Conservation (phyloP, 345 rosid species). For the Hirschfeldia incana region DNA sequence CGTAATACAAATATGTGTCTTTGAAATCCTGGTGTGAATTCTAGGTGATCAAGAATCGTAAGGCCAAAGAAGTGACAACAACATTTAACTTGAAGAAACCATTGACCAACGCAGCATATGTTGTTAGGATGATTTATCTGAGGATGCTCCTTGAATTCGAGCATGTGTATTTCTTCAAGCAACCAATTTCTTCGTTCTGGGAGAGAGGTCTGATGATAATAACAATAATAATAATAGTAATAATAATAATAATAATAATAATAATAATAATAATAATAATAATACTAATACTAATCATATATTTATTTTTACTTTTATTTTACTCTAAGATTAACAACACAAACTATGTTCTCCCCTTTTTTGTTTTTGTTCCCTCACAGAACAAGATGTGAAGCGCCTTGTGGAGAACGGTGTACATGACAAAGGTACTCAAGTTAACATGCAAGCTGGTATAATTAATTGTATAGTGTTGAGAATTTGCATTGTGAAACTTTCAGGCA, state of each 20-base stretch:
- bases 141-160: conserved; percentile 71
- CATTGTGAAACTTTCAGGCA: background rate
- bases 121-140: conserved; percentile 60
- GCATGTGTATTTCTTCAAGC: conserved; percentile 60
- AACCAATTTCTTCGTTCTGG: conserved; percentile 38
- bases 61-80: conserved; percentile 71
- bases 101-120: conserved; percentile 74
- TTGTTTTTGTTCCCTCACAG: background rate
- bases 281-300: too few species aligned
- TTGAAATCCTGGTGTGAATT: background rate
- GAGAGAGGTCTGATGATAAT: conserved; percentile 8
- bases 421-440: background rate
- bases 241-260: too few species aligned
- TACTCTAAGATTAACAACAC: background rate
- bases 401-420: background rate
- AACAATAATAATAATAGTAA: background rate
- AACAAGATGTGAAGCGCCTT: conserved; percentile 1
- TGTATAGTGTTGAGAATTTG: too few species aligned
- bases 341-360: background rate
- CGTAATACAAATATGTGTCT: background rate
- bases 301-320: background rate
- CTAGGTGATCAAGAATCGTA: conserved; percentile 69
- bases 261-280: too few species aligned
- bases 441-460: too few species aligned
- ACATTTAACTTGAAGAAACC: conserved; percentile 63